phyloP scores from a whole-genome alignment of 352 stramenopile genomes.

The Phytophthora aleatoria region DNA sequence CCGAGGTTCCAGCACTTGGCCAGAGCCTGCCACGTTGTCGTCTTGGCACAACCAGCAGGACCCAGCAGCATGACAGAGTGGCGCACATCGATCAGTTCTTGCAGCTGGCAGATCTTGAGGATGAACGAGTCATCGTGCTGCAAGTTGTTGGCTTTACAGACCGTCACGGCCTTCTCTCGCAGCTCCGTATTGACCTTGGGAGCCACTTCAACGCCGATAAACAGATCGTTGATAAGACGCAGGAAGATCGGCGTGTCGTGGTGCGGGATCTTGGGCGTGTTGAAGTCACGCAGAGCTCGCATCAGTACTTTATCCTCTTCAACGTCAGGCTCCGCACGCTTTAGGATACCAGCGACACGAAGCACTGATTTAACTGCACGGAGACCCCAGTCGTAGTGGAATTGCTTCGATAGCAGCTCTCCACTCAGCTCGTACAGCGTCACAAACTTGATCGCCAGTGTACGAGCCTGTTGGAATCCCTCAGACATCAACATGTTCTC shows the following conservation, averaged over 20 bases:
- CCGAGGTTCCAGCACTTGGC: constrained; percentile 88
- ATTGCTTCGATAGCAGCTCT: constrained; percentile 89
- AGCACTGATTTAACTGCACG: constrained; percentile 90
- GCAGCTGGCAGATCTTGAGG: constrained; percentile 86
- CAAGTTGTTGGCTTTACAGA: constrained; percentile 90
- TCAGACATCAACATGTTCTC: constrained; percentile 93
- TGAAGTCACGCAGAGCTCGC: constrained; percentile 86
- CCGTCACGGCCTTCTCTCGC: constrained; percentile 90
- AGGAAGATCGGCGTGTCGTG: constrained; percentile 90
- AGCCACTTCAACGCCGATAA: constrained; percentile 94
- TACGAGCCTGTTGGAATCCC: constrained; percentile 87
- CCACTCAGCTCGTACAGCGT: constrained; percentile 88
- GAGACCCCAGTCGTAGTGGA: constrained; percentile 93
- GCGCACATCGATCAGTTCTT: constrained; percentile 89
- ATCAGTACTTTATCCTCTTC: constrained; percentile 90
- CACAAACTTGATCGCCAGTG: constrained; percentile 93
- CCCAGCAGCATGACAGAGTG: constrained; percentile 90
- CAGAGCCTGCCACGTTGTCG: constrained; percentile 84
- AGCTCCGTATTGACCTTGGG: constrained; percentile 94
- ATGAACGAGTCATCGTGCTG: constrained; percentile 89
- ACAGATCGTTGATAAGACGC: constrained; percentile 85
- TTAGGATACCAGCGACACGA: constrained; percentile 85
- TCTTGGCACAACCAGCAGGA: constrained; percentile 83
- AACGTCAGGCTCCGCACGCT: constrained; percentile 78
- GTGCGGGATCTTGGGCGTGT: constrained; percentile 88